Percentiles rank a stretch among this genome's conserved stretches.
phyloP scores from a whole-genome alignment of 345 rosid species.

The Euclidium syriacum region DNA sequence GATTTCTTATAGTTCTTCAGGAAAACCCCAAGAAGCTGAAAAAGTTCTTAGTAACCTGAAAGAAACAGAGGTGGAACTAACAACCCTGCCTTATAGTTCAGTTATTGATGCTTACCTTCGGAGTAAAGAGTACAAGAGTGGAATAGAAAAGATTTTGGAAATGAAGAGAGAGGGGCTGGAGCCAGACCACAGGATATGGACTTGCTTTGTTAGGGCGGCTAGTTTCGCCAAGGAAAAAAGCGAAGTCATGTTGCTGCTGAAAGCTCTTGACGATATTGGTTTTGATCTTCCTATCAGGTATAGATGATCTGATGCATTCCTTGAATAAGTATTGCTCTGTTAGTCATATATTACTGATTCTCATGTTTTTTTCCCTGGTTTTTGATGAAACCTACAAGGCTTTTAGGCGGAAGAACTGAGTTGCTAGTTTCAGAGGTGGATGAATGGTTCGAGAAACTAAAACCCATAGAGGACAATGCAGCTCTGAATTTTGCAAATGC shows the following conservation, averaged over 20 bases:
- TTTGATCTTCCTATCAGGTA: slow-evolving; percentile 89
- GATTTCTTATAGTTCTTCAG: slow-evolving; percentile 85
- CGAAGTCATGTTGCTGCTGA: slow-evolving; percentile 60
- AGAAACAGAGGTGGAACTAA: slow-evolving; percentile 56
- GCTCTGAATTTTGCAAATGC: slow-evolving; percentile 89
- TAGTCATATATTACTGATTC: slow-evolving; percentile 1
- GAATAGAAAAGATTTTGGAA: slow-evolving; percentile 64
- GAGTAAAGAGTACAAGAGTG: slow-evolving; percentile 60
- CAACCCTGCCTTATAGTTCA: slow-evolving; percentile 72
- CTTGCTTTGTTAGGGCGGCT: slow-evolving; percentile 89
- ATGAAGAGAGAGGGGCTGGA: slow-evolving; percentile 76
- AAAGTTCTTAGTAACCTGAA: slow-evolving; percentile 66
- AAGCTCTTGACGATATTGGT: slow-evolving; percentile 62
- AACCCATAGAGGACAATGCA: slow-evolving; percentile 67
- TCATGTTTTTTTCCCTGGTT: slow-evolving; percentile 14
- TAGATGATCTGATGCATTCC: slow-evolving; percentile 5
- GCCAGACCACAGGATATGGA: slow-evolving; percentile 91
- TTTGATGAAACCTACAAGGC: slow-evolving; percentile 37
- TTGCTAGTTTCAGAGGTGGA: slow-evolving; percentile 66
- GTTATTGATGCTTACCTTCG: slow-evolving; percentile 86
- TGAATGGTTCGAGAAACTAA: slow-evolving; percentile 54
- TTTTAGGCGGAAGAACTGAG: slow-evolving; percentile 55
- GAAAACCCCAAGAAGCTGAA: slow-evolving; percentile 86
- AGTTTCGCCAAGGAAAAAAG: slow-evolving; percentile 49
- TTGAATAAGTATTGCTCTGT: neutral